phyloP scores from a whole-genome alignment of 1,139 yeast species.

The Scheffersomyces segobiensis region DNA sequence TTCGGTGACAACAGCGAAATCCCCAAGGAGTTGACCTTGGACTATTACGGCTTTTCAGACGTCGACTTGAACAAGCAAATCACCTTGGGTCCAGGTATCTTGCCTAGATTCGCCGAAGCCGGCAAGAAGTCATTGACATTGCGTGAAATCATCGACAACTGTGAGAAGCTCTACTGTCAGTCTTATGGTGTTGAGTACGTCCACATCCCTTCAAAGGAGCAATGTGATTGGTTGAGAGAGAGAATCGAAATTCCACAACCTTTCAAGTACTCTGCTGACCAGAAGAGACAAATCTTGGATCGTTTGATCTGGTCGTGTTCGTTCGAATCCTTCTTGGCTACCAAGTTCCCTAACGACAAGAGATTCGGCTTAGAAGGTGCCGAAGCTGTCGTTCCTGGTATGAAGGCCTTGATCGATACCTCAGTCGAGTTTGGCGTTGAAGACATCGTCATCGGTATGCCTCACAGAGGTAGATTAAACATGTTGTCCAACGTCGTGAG shows the following conservation, averaged over 20 bases:
- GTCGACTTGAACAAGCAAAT: conserved; percentile 81
- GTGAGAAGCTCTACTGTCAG: conserved; percentile 86
- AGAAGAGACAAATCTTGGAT: conserved; percentile 94
- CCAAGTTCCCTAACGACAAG: conserved; percentile 97
- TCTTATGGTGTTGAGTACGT: conserved; percentile 93
- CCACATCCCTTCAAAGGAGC: conserved; percentile 92
- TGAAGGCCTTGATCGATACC: conserved; percentile 92
- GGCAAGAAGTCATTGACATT: conserved; percentile 69
- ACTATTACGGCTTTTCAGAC: conserved; percentile 87
- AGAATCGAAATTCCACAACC: conserved; percentile 92
- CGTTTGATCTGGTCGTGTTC: conserved; percentile 96
- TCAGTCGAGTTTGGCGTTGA: conserved; percentile 93
- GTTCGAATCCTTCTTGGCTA: conserved; percentile 86
- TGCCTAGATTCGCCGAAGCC: conserved; percentile 81
- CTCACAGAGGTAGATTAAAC: conserved; percentile 98
- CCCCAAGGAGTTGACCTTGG: conserved; percentile 89
- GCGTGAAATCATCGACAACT: conserved; percentile 71
- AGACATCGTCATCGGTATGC: conserved; percentile 98
- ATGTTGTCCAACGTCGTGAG: conserved; percentile 97
- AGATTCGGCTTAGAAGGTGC: conserved; percentile 99
- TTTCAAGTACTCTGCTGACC: conserved; percentile 78
- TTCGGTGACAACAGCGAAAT: conserved; percentile 64
- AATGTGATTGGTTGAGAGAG: conserved; percentile 98
- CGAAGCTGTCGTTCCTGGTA: conserved; percentile 94
- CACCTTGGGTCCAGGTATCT: conserved; percentile 94